These are phyloP conservation scores for Colletotrichum salicis DNA, from an alignment of 2,329 filamentous ascomycete species.

Conservation along the genomic window DNA sequence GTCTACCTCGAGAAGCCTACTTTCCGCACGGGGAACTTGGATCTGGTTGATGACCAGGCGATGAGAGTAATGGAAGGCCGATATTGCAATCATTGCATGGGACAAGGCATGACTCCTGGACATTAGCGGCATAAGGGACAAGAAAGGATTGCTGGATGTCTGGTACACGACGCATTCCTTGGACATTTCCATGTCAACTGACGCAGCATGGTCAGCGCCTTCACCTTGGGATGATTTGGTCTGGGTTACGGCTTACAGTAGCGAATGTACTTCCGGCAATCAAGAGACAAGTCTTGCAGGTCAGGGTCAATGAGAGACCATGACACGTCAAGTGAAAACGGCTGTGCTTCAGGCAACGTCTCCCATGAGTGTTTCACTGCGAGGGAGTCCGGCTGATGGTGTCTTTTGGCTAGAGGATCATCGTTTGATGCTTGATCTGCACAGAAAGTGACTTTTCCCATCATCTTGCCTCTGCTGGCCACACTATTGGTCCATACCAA, in stretches of 20 bases:
- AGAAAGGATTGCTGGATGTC: constrained; percentile 25
- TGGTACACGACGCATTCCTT: constrained; percentile 31
- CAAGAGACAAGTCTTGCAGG: constrained; percentile 13
- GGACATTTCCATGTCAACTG: constrained; percentile 28
- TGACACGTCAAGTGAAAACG: not conserved
- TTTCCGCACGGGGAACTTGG: not conserved
- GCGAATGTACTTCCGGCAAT: constrained; percentile 28
- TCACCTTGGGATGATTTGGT: too few species aligned
- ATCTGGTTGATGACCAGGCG: constrained; percentile 17
- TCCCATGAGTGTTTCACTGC: not conserved
- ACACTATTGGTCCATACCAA: constrained; percentile 29
- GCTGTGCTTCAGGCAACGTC: not conserved
- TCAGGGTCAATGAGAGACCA: constrained; percentile 17
- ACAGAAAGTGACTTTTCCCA: constrained; percentile 13
- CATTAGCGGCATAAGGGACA: constrained; percentile 28
- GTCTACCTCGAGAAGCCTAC: too few species aligned
- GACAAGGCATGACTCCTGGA: constrained; percentile 13
- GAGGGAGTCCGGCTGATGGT: not conserved
- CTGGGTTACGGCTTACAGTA: constrained; percentile 10
- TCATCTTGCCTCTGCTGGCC: constrained; percentile 26
- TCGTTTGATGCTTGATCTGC: not conserved
- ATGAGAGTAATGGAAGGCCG: constrained; percentile 28
- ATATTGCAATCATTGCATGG: constrained; percentile 24
- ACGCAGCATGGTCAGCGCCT: not conserved
- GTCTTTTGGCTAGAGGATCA: not conserved